Percentiles rank a stretch among this genome's conserved stretches.
phyloP scores from a whole-genome alignment of 352 stramenopile genomes.

The Globisporangium lucens region DNA sequence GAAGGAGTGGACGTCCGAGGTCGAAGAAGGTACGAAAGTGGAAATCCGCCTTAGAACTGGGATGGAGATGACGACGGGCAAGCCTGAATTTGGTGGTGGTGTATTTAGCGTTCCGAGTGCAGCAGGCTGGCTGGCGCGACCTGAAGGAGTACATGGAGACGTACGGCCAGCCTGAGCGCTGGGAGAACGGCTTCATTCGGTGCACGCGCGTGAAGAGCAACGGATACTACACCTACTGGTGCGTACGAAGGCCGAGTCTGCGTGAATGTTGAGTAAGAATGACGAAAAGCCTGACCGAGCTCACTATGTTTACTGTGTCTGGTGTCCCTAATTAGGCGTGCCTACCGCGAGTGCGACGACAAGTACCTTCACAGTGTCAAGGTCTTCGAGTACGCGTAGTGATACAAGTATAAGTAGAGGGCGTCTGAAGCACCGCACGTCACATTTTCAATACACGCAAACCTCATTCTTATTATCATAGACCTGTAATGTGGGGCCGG shows the following conservation, averaged over 20 bases:
- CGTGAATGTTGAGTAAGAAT: not conserved
- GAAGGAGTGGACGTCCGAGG: conserved; percentile 66
- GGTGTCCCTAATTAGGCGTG: conserved; percentile 25
- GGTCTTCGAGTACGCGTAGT: conserved; percentile 66
- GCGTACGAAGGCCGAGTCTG: conserved; percentile 12
- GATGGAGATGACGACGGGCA: not conserved
- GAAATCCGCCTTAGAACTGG: not conserved
- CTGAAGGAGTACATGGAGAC: conserved; percentile 81
- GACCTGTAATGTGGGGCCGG: too few species aligned
- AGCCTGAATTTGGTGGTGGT: too few species aligned
- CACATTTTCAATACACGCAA: too few species aligned
- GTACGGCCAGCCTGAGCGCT: conserved; percentile 69
- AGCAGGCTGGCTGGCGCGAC: conserved; percentile 71
- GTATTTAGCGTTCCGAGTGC: conserved; percentile 54
- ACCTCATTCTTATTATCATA: too few species aligned
- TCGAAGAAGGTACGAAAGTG: conserved; percentile 45
- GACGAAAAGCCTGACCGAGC: not conserved
- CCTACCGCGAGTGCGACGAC: conserved; percentile 74
- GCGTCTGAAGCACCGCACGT: too few species aligned
- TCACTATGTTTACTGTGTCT: not conserved
- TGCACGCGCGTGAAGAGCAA: conserved; percentile 82
- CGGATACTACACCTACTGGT: conserved; percentile 84
- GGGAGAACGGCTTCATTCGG: conserved; percentile 71
- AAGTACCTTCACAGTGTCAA: conserved; percentile 82
- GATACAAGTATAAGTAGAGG: too few species aligned